These are phyloP conservation scores for Candida morakotiae DNA, from an alignment of 805 yeast species.

Conservation along the genomic window DNA sequence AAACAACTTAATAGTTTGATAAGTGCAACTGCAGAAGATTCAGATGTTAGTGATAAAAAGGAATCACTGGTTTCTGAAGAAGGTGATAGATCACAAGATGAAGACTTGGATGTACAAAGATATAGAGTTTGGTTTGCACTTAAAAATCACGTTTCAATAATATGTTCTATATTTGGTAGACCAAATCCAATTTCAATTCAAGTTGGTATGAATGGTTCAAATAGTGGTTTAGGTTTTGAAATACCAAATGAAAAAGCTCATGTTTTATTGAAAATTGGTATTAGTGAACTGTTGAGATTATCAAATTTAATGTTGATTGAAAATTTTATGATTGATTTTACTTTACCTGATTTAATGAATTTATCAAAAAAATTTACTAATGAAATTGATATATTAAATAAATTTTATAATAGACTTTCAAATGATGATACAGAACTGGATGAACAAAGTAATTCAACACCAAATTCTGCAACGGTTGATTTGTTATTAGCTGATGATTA, in stretches of 20 bases:
- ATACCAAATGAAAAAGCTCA: conserved; percentile 19
- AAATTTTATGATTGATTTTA: conserved; percentile 44
- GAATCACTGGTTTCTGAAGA: background rate
- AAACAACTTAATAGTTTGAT: conserved; percentile 2
- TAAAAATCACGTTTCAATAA: conserved; percentile 43
- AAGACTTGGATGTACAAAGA: conserved; percentile 30
- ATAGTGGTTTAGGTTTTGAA: conserved; percentile 1
- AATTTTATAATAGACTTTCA: background rate
- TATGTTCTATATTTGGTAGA: conserved; percentile 48
- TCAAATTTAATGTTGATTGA: conserved; percentile 50
- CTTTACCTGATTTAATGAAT: conserved; percentile 34
- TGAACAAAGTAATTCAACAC: conserved; percentile 2
- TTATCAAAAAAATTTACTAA: conserved; percentile 39
- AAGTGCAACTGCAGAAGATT: conserved; percentile 7
- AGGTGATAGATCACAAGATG: conserved; percentile 17
- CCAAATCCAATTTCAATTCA: conserved; percentile 51
- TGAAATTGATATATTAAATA: conserved; percentile 35
- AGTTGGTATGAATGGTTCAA: conserved; percentile 19
- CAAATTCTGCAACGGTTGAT: conserved; percentile 4
- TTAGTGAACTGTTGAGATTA: conserved; percentile 45
- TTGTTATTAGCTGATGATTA: conserved; percentile 13
- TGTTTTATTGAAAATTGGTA: conserved; percentile 40
- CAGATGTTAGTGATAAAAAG: conserved; percentile 15
- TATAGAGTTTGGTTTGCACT: conserved; percentile 50
- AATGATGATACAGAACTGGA: conserved; percentile 10